Evolutionary conservation across 1,284 basidiomycete genomes (phyloP).

Genomic region (Sanghuangporus baumii): DNA sequence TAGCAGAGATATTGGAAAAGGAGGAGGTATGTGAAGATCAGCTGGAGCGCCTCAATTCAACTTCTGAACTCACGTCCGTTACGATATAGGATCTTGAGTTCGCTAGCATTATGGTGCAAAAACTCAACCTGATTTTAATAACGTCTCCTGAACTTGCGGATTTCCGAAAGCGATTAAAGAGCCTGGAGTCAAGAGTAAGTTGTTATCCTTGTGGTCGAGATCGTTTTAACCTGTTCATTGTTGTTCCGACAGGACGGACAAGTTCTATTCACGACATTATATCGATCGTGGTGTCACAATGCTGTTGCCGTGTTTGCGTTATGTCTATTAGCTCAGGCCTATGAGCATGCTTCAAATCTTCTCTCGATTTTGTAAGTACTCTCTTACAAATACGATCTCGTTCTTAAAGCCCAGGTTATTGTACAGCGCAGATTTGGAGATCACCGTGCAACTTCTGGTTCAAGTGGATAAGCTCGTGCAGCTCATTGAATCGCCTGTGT

Average conservation of each 20-base stretch:
- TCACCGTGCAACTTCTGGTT: conserved; percentile 91
- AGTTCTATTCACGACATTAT: conserved; percentile 86
- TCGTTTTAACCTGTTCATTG: conserved; percentile 1
- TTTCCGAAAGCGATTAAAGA: conserved; percentile 90
- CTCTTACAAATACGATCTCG: neutral
- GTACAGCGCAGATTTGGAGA: conserved; percentile 87
- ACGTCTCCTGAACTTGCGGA: conserved; percentile 94
- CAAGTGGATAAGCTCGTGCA: conserved; percentile 99
- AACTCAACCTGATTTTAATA: conserved; percentile 94
- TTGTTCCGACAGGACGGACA: conserved; percentile 81
- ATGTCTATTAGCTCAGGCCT: conserved; percentile 94
- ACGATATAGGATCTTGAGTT: conserved; percentile 85
- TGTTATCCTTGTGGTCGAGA: neutral
- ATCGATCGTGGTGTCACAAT: conserved; percentile 98
- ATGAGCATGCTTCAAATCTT: conserved; percentile 96
- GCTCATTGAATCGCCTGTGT: conserved; percentile 96
- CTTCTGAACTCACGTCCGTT: neutral
- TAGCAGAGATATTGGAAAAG: conserved; percentile 96
- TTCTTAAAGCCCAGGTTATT: neutral
- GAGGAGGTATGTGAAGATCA: conserved; percentile 69
- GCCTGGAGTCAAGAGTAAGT: conserved; percentile 81
- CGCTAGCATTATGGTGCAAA: conserved; percentile 95
- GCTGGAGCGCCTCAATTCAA: neutral
- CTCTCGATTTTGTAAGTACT: conserved; percentile 87
- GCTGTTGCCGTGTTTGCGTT: conserved; percentile 95